Base-by-base conservation (phyloP, 106 monocot species). In the Narthecium ossifragum region DNA sequence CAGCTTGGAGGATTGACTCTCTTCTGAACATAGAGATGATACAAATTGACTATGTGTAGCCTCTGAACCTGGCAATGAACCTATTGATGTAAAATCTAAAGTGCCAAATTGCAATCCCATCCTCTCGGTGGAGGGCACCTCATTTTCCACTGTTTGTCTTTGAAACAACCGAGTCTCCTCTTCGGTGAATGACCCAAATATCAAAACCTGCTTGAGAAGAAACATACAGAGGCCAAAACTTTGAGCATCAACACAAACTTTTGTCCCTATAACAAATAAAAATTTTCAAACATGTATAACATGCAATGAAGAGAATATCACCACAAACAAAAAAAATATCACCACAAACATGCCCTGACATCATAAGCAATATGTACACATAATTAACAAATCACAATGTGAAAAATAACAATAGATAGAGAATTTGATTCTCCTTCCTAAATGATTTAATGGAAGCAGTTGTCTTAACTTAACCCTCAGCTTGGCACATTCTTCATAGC, bases 101-200 rank as follows among this genome's bases (percentile, higher is more conserved):
- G 94, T 78, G 28, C 89, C 89, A 69, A 94, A 88, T 56, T 83
- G 85, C 52, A 94, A 52, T n/a, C 49, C 52, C 10, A 39, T 41
- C 17, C 33, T 73, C 67, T 60, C 67, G 25, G n/a, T 12, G 67
- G 69, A 51, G 20, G 49, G 15, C 5, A 11, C 54, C 59, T 5
- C 34, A 64, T 63, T 79, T 63, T 68, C 62, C 66, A 9, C 25
- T 15, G 61, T 45, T 29, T 60, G 55, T 20, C 30, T 69, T 47
- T 82, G 82, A 48, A 85, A 70, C 15, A 59, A 50, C 66, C 41
- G 72, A 23, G 70, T 75, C 40, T 94, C 94, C 55, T 80, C 94
- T 66, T 89, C 83, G 39, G 89, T 80, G 61, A 86, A 89, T 15
- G 85, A 85, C 26, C 94, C 89, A 80, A 94, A 89, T 48, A 89